A percentile compares a stretch with the other conserved stretches of the same genome.
phyloP scores from a whole-genome alignment of 1,284 basidiomycete species.

The Cryptococcus depauperatus region DNA sequence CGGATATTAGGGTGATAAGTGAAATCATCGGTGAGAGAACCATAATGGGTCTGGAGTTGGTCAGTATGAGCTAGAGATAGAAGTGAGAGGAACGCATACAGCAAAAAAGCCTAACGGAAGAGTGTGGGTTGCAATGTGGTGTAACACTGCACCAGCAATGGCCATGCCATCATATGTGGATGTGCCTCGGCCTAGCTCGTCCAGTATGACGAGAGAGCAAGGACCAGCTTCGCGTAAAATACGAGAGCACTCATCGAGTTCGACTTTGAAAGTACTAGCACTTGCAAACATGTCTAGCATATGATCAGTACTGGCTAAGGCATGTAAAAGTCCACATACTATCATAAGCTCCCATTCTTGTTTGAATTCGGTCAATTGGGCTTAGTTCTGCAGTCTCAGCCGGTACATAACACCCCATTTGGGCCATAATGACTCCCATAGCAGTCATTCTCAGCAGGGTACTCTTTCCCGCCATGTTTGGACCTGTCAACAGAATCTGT shows the following conservation, averaged over 20 bases:
- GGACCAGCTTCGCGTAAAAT: slow-evolving; percentile 85
- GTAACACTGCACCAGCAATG: slow-evolving; percentile 88
- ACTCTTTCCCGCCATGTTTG: slow-evolving; percentile 73
- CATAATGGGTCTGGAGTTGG: slow-evolving; percentile 44
- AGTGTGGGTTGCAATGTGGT: slow-evolving; percentile 83
- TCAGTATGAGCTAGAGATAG: neutral
- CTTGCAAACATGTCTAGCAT: slow-evolving; percentile 74
- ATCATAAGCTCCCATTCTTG: slow-evolving; percentile 97
- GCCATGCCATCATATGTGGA: slow-evolving; percentile 79
- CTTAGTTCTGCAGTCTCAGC: slow-evolving; percentile 72
- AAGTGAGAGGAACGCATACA: no score
- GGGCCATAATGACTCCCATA: slow-evolving; percentile 89
- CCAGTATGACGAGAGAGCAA: slow-evolving; percentile 85
- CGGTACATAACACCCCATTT: slow-evolving; percentile 95
- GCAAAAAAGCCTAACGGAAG: slow-evolving; percentile 60
- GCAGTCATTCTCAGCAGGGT: slow-evolving; percentile 91
- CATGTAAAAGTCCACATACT: slow-evolving; percentile 45
- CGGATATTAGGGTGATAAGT: slow-evolving; percentile 85
- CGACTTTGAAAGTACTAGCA: slow-evolving; percentile 92
- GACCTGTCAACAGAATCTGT: slow-evolving; percentile 78
- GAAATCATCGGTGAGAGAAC: slow-evolving; percentile 45
- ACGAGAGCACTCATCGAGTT: slow-evolving; percentile 89
- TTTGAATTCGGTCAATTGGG: slow-evolving; percentile 88
- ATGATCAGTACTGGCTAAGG: neutral
- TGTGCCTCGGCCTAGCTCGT: slow-evolving; percentile 71